phyloP scores from a whole-genome alignment of 352 stramenopile species.

The Plasmopara halstedii region DNA sequence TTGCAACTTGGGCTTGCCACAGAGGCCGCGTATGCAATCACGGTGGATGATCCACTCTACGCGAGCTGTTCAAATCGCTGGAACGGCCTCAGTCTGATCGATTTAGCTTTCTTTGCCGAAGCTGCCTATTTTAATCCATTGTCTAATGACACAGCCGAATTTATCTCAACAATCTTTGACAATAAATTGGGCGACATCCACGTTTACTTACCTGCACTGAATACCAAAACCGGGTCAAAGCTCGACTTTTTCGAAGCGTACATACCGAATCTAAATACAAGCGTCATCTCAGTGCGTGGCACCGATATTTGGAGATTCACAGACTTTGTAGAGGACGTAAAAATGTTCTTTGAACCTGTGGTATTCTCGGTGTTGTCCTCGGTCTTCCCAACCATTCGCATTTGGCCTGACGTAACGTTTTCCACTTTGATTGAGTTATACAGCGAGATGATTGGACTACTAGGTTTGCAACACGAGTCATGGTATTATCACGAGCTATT shows the following conservation, averaged over 20 bases:
- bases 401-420: constrained; percentile 86
- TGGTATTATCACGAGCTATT: constrained; percentile 85
- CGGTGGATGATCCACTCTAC: constrained; percentile 46
- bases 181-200: constrained; percentile 33
- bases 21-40: constrained; percentile 29
- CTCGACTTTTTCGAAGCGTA: constrained; percentile 81
- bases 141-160: constrained; percentile 63
- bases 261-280: constrained; percentile 73
- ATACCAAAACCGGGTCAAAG: constrained; percentile 78
- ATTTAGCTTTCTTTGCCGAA: constrained; percentile 81
- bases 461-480: constrained; percentile 82
- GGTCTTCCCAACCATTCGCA: constrained; percentile 88
- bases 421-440: constrained; percentile 83
- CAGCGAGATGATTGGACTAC: constrained; percentile 79
- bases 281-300: constrained; percentile 79
- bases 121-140: constrained; percentile 84
- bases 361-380: constrained; percentile 84
- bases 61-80: constrained; percentile 71
- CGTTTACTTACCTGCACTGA: constrained; percentile 57
- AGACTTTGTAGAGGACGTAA: constrained; percentile 88
- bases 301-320: constrained; percentile 87
- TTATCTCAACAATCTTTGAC: constrained; percentile 63
- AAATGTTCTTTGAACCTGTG: constrained; percentile 88
- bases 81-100: constrained; percentile 66
- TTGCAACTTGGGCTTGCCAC: constrained; percentile 66